Percentiles rank a stretch among this genome's conserved stretches.
These are phyloP conservation scores for Thuja plicata DNA, from an alignment of 83 land plant species.

Conservation along the genomic window DNA sequence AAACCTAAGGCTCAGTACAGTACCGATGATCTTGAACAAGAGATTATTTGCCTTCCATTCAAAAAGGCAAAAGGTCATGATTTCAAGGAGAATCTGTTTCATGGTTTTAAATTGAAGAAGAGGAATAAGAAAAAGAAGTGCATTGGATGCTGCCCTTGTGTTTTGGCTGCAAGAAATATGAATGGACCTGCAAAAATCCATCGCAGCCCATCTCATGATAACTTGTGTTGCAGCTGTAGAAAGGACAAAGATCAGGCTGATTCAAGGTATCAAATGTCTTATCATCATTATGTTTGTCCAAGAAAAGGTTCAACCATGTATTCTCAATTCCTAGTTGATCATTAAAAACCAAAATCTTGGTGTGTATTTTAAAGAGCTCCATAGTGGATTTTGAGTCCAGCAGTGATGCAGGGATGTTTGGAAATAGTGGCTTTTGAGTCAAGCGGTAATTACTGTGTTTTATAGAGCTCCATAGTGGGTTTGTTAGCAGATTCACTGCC, in stretches of 20 bases:
- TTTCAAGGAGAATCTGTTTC: background rate
- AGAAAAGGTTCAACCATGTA: background rate
- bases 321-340: constrained; percentile 6
- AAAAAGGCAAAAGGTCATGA: background rate
- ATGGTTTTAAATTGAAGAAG: background rate
- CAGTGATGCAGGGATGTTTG: background rate
- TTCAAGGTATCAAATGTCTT: background rate
- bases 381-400: background rate
- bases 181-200: background rate
- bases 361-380: background rate
- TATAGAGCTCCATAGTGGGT: too few species aligned
- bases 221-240: background rate
- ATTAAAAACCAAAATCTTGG: background rate
- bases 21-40: background rate
- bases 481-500: background rate
- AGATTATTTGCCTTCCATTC: background rate
- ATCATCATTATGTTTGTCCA: background rate
- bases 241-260: background rate
- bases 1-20: background rate
- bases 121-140: background rate
- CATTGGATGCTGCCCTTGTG: background rate
- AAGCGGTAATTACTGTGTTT: too few species aligned
- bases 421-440: background rate
- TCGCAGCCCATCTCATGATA: background rate
- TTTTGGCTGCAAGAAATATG: background rate